A percentile compares a stretch with the other conserved stretches of the same genome.
phyloP scores from a whole-genome alignment of 2,329 filamentous ascomycete species.

The Colletotrichum caudatum region DNA sequence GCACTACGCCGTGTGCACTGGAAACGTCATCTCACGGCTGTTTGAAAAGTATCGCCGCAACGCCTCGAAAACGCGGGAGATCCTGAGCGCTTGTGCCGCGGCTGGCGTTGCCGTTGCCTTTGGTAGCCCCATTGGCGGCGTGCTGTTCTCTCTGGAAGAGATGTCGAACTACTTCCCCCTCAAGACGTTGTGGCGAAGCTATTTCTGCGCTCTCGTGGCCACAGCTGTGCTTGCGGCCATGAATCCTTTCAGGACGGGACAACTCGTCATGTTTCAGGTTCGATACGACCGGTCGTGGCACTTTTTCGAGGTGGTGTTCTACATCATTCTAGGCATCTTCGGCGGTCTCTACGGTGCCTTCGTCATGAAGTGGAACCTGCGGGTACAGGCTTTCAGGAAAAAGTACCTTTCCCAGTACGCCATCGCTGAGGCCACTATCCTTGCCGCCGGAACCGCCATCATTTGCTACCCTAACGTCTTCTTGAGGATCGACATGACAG shows the following conservation, averaged over 20 bases:
- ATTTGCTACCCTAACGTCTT: constrained; percentile 99
- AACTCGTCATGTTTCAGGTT: constrained; percentile 99
- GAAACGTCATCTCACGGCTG: constrained; percentile 93
- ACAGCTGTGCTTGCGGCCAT: constrained; percentile 93
- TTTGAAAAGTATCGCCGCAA: constrained; percentile 94
- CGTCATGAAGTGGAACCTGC: constrained; percentile 97
- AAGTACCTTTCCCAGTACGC: constrained; percentile 88
- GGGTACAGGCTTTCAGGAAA: constrained; percentile 91
- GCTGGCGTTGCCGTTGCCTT: constrained; percentile 97
- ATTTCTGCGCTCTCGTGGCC: constrained; percentile 96
- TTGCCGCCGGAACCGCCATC: constrained; percentile 86
- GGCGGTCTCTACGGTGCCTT: constrained; percentile 96
- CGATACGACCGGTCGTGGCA: constrained; percentile 97
- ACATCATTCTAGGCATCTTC: constrained; percentile 89
- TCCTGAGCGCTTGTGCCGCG: constrained; percentile 92
- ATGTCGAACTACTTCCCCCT: constrained; percentile 97
- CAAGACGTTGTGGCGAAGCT: constrained; percentile 97
- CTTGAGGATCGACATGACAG: constrained; percentile 96
- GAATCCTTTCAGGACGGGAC: constrained; percentile 97
- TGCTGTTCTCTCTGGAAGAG: constrained; percentile 96
- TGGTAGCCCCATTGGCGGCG: constrained; percentile 95
- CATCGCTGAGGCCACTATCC: constrained; percentile 84
- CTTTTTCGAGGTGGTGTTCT: constrained; percentile 95
- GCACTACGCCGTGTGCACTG: constrained; percentile 98
- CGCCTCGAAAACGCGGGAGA: constrained; percentile 94